Conservation (phyloP, 1,284 basidiomycete species). For the Mrakiaceae sp. region DNA sequence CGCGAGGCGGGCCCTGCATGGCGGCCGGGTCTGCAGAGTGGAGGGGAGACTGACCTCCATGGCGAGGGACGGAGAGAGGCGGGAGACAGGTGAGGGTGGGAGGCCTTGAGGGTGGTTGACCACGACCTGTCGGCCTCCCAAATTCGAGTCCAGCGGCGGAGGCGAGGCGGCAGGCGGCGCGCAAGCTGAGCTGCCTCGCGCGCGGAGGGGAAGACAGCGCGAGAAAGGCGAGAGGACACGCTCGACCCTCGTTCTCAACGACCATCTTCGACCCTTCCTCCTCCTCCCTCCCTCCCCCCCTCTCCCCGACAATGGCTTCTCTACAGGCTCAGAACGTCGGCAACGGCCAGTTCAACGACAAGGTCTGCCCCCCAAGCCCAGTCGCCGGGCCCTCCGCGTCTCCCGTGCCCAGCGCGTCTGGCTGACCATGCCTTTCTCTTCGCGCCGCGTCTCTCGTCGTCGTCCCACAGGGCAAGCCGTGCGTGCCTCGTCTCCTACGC, state of each 20-base stretch:
- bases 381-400: not conserved
- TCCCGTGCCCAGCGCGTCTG: not conserved
- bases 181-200: too few species aligned
- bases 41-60: constrained; percentile 9
- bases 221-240: not conserved
- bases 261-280: not conserved
- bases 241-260: not conserved
- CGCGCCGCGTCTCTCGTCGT: too few species aligned
- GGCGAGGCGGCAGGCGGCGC: too few species aligned
- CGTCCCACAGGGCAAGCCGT: too few species aligned
- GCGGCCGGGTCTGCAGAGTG: too few species aligned
- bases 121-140: not conserved
- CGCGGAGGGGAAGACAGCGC: too few species aligned
- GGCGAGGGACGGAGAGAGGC: not conserved
- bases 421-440: not conserved
- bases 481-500: too few species aligned
- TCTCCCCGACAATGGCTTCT: constrained; percentile 4
- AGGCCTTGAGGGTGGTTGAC: not conserved
- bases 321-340: constrained; percentile 8
- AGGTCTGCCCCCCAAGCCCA: constrained; percentile 38
- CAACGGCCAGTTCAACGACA: constrained; percentile 55
- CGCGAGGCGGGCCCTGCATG: not conserved
- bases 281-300: not conserved
- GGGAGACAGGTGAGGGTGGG: too few species aligned
- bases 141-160: too few species aligned